A percentile compares a stretch with the other conserved stretches of the same genome.
Evolutionary conservation across 129 eudicot species (phyloP).

Genomic region (Lonicera japonica): DNA sequence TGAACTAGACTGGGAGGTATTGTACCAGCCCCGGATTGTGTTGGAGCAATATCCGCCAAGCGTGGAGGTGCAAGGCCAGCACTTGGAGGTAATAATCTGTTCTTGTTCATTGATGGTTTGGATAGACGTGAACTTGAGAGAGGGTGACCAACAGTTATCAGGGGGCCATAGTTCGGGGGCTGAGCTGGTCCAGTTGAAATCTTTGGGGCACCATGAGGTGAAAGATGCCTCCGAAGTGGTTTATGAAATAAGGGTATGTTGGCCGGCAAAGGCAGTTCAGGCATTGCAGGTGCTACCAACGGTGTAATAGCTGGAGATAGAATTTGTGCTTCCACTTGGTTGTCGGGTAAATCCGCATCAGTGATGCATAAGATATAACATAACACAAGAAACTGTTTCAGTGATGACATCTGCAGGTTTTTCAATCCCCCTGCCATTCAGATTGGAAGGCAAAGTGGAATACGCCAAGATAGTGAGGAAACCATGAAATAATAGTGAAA

Average conservation of each 20-base stretch:
- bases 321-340: slow-evolving; percentile 22
- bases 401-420: slow-evolving; percentile 21
- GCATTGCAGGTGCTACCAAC: slow-evolving; percentile 18
- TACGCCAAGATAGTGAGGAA: slow-evolving; percentile 1
- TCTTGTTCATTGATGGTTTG: slow-evolving; percentile 37
- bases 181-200: slow-evolving; percentile 29
- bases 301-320: slow-evolving; percentile 22
- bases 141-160: slow-evolving; percentile 38
- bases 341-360: slow-evolving; percentile 34
- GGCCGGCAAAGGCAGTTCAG: slow-evolving; percentile 28
- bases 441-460: slow-evolving; percentile 13
- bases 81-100: slow-evolving; percentile 31
- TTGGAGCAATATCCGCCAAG: slow-evolving; percentile 62
- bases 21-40: slow-evolving; percentile 42
- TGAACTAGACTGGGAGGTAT: slow-evolving; percentile 63
- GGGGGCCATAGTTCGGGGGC: slow-evolving; percentile 46
- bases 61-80: slow-evolving; percentile 42
- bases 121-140: slow-evolving; percentile 43
- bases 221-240: slow-evolving; percentile 27
- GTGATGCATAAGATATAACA: slow-evolving; percentile 20
- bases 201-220: slow-evolving; percentile 28
- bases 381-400: slow-evolving; percentile 42
- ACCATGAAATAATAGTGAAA: neutral
- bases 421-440: slow-evolving; percentile 44
- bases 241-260: slow-evolving; percentile 20